These are phyloP conservation scores for Torulaspora franciscae DNA, from an alignment of 805 yeast genomes.

Conservation along the genomic window DNA sequence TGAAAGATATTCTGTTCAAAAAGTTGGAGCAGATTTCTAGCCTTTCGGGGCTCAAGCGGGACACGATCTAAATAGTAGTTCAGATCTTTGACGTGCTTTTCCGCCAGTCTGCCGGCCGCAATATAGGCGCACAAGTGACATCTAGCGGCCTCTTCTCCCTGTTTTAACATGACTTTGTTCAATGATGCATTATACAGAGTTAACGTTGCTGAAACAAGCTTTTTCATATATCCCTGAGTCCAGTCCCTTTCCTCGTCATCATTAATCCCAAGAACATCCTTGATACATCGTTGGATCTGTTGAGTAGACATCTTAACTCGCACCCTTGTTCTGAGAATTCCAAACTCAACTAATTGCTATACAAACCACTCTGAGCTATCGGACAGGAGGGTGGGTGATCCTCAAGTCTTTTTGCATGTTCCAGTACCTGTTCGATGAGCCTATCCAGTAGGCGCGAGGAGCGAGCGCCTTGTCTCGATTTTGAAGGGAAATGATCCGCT, in stretches of 20 bases:
- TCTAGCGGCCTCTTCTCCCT: conserved; percentile 58
- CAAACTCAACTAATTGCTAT: too few relatives aligned
- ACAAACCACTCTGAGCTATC: too few relatives aligned
- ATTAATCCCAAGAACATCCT: conserved; percentile 27
- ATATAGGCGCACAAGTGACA: conserved; percentile 62
- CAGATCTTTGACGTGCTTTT: conserved; percentile 41
- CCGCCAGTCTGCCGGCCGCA: conserved; percentile 48
- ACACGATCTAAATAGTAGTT: conserved; percentile 47
- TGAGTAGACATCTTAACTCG: conserved; percentile 23
- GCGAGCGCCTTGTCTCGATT: too few relatives aligned
- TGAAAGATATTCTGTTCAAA: conserved; percentile 42
- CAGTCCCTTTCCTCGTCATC: conserved; percentile 22
- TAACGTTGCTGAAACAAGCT: conserved; percentile 27
- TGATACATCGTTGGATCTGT: conserved; percentile 28
- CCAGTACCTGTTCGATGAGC: too few relatives aligned
- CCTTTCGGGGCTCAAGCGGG: conserved; percentile 50
- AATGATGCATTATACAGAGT: conserved; percentile 48
- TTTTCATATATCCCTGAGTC: conserved; percentile 27
- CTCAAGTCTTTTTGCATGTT: too few relatives aligned
- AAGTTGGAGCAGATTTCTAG: conserved; percentile 41
- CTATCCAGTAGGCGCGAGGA: too few relatives aligned
- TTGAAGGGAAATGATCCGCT: too few relatives aligned
- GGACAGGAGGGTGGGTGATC: too few relatives aligned
- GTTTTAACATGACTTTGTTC: conserved; percentile 47
- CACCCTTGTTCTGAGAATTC: too few relatives aligned